These are phyloP conservation scores for Rhodomyrtus tomentosa DNA, from an alignment of 345 rosid genomes.

Conservation along the genomic window DNA sequence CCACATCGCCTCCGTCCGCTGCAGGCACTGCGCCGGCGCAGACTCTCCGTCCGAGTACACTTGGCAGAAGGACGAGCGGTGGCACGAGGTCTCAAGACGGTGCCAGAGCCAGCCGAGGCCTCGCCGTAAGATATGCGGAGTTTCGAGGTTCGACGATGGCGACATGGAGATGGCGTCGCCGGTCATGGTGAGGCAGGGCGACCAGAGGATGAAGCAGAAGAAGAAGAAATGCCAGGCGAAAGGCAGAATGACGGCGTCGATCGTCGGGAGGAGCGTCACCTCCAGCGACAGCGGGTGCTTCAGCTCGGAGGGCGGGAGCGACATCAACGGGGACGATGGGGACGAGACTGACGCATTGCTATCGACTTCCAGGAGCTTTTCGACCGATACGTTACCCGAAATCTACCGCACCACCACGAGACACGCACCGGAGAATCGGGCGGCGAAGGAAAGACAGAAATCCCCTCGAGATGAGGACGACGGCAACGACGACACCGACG, in stretches of 20 bases:
- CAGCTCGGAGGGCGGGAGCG: constrained; percentile 1
- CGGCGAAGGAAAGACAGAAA: neutral
- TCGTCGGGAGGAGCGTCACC: neutral
- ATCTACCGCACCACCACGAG: neutral
- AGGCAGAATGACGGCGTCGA: neutral
- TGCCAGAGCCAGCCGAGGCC: neutral
- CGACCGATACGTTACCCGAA: constrained; percentile 5
- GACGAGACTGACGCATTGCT: constrained; percentile 6
- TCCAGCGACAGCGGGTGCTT: neutral
- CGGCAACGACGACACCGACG: neutral
- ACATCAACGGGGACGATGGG: neutral
- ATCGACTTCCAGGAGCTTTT: constrained; percentile 17
- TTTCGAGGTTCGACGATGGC: neutral
- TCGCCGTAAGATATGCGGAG: neutral
- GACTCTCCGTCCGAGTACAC: neutral
- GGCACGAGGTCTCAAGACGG: neutral
- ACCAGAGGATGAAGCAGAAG: neutral
- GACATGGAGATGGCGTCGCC: neutral
- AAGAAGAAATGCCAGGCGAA: neutral
- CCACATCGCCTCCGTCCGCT: neutral
- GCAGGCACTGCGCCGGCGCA: neutral
- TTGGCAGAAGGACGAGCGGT: neutral
- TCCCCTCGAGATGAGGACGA: neutral
- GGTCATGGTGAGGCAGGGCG: neutral
- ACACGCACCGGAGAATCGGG: neutral